Evolutionary conservation across 2,329 filamentous ascomycete species (phyloP).

Genomic region (Paecilomyces sp.): DNA sequence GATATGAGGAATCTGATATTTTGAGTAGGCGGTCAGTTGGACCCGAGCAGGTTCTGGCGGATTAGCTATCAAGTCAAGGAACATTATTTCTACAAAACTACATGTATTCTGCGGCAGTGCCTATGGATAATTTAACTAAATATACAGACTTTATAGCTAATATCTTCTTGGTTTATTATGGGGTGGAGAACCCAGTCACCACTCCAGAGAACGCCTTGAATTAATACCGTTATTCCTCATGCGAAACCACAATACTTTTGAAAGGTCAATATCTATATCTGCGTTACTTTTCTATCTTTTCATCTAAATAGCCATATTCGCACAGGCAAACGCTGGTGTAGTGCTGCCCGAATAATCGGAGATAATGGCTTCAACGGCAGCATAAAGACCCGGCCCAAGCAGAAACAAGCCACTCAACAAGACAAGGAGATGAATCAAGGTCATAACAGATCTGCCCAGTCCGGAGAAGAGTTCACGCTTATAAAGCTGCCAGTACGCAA

Average conservation of each 20-base stretch:
- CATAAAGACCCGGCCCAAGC: constrained; percentile 46
- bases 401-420: constrained; percentile 43
- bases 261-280: too few relatives aligned
- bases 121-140: too few relatives aligned
- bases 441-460: constrained; percentile 31
- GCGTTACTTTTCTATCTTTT: background rate
- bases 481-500: constrained; percentile 44
- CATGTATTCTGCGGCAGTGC: too few relatives aligned
- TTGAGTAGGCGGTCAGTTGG: background rate
- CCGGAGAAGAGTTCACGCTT: constrained; percentile 32
- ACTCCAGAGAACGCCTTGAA: too few relatives aligned
- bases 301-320: constrained; percentile 40
- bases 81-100: too few relatives aligned
- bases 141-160: too few relatives aligned
- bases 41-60: background rate
- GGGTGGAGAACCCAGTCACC: too few relatives aligned
- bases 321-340: constrained; percentile 44
- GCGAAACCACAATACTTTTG: too few relatives aligned
- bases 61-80: too few relatives aligned
- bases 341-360: constrained; percentile 40
- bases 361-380: constrained; percentile 47
- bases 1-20: background rate
- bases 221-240: too few relatives aligned
- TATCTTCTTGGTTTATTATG: too few relatives aligned
- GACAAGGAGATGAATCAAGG: constrained; percentile 39